Conservation (phyloP, 805 yeast species). For the Hanseniaspora pseudoguilliermondii region DNA sequence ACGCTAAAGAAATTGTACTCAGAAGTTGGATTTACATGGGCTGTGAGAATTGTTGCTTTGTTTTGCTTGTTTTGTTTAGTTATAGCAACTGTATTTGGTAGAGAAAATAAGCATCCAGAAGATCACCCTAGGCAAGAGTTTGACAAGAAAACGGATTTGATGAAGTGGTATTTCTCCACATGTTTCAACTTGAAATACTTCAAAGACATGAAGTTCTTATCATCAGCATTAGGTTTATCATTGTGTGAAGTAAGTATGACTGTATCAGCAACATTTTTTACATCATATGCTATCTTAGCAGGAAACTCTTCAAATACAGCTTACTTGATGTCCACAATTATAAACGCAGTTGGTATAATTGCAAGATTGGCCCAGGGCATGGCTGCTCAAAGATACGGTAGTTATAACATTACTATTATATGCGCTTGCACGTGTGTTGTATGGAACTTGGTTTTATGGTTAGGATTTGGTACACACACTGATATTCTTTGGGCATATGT, state of each 20-base stretch:
- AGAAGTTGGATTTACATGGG: conserved; percentile 47
- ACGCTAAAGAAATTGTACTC: conserved; percentile 39
- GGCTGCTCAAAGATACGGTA: conserved; percentile 31
- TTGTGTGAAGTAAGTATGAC: conserved; percentile 37
- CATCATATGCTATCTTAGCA: conserved; percentile 40
- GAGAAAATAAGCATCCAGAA: conserved; percentile 26
- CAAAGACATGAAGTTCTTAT: conserved; percentile 33
- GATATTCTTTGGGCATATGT: conserved; percentile 31
- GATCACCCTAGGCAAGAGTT: conserved; percentile 24
- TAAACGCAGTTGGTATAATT: conserved; percentile 27
- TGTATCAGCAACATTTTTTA: conserved; percentile 36
- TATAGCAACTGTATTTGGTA: conserved; percentile 29
- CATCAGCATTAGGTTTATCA: conserved; percentile 33
- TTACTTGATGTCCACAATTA: conserved; percentile 35
- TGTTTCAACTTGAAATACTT: conserved; percentile 28
- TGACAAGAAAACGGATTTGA: conserved; percentile 26
- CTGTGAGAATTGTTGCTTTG: conserved; percentile 42
- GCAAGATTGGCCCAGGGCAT: conserved; percentile 30
- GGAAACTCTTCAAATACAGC: conserved; percentile 35
- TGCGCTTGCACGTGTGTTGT: conserved; percentile 24
- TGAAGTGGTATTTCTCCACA: conserved; percentile 22
- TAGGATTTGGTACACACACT: conserved; percentile 25
- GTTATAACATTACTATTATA: conserved; percentile 35
- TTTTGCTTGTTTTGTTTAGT: conserved; percentile 32
- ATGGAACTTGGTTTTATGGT: conserved; percentile 27